phyloP scores from a whole-genome alignment of 2,329 filamentous ascomycete species.

The Ascochyta viciae-villosae region DNA sequence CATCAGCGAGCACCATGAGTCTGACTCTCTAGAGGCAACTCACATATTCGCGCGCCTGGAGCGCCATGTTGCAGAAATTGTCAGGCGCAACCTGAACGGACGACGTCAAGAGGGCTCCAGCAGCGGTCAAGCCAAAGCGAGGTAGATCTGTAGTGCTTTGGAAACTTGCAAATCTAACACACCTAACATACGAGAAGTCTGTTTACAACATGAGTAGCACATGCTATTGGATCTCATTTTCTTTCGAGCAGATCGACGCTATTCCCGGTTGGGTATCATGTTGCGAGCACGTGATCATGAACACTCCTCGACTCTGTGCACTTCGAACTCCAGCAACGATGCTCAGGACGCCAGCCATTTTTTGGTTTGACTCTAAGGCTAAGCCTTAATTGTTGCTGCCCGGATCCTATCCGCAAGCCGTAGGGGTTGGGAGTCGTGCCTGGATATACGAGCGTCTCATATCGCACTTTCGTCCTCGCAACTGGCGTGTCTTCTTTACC shows the following conservation, averaged over 20 bases:
- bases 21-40: no score
- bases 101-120: no score
- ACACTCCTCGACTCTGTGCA: constrained; percentile 2
- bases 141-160: no score
- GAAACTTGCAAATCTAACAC: no score
- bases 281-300: constrained; percentile 31
- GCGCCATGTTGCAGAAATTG: no score
- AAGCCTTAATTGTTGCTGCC: constrained; percentile 1
- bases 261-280: constrained; percentile 24
- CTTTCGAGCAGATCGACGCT: not conserved
- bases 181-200: no score
- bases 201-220: no score
- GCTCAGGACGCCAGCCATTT: constrained; percentile 4
- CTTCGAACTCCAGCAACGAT: constrained; percentile 6
- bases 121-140: no score
- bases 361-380: not conserved
- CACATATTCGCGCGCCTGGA: no score
- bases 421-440: constrained; percentile 7
- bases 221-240: not conserved
- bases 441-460: not conserved
- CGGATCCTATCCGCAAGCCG: constrained; percentile 1
- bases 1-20: not conserved
- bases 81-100: no score
- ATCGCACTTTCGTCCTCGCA: constrained; percentile 1
- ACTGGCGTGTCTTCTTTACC: not conserved